phyloP scores from a whole-genome alignment of 2,329 filamentous ascomycete species.

The Aspergillus sp. region DNA sequence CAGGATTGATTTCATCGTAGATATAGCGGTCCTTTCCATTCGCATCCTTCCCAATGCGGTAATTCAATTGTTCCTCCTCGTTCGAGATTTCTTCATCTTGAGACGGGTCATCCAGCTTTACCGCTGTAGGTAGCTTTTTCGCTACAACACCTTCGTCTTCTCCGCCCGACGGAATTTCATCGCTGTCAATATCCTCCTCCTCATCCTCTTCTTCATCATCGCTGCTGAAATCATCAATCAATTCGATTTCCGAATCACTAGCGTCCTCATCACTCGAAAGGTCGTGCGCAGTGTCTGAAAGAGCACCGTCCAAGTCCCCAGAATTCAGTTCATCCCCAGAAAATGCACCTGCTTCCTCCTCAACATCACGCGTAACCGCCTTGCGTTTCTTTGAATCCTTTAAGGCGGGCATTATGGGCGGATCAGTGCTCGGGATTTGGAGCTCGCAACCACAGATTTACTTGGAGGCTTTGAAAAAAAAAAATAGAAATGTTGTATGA shows the following conservation, averaged over 20 bases:
- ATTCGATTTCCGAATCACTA: constrained; percentile 52
- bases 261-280: constrained; percentile 38
- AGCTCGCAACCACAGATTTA: neutral
- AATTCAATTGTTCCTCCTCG: constrained; percentile 51
- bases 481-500: constrained; percentile 5
- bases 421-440: neutral
- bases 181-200: constrained; percentile 49
- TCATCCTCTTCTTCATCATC: constrained; percentile 52
- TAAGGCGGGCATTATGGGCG: constrained; percentile 33
- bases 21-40: constrained; percentile 89
- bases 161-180: constrained; percentile 50
- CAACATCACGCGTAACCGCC: constrained; percentile 56
- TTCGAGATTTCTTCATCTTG: constrained; percentile 18
- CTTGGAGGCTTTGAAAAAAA: constrained; percentile 20
- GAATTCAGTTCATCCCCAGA: constrained; percentile 61
- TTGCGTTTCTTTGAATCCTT: constrained; percentile 63
- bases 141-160: constrained; percentile 39
- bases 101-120: constrained; percentile 11
- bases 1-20: constrained; percentile 89
- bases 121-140: constrained; percentile 31
- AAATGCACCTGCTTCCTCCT: constrained; percentile 49
- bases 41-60: constrained; percentile 71
- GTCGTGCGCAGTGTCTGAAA: constrained; percentile 44
- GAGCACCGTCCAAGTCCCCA: constrained; percentile 42
- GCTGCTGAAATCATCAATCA: constrained; percentile 55